A percentile compares a stretch with the other conserved stretches of the same genome.
phyloP scores from a whole-genome alignment of 2,329 filamentous ascomycete genomes.

The Trichoderma sp. region DNA sequence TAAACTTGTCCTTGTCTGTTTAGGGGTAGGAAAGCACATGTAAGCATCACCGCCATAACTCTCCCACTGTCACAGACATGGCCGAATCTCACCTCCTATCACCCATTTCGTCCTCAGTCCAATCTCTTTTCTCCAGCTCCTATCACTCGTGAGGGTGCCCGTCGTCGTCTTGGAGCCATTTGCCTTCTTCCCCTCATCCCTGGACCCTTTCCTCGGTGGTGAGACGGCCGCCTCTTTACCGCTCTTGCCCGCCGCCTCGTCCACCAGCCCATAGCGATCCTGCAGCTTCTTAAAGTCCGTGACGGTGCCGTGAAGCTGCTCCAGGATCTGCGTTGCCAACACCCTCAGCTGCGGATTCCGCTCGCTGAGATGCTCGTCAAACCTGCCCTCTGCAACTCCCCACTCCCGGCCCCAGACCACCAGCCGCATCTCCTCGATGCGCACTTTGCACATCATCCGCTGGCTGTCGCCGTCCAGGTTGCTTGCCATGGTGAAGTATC shows the following conservation, averaged over 20 bases:
- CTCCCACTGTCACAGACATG: neutral
- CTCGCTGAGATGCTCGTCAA: conserved; percentile 42
- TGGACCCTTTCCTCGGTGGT: conserved; percentile 26
- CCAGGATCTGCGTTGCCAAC: conserved; percentile 42
- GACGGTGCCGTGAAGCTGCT: conserved; percentile 43
- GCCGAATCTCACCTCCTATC: conserved; percentile 35
- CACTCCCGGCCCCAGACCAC: conserved; percentile 47
- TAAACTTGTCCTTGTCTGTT: conserved; percentile 45
- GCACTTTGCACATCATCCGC: conserved; percentile 45
- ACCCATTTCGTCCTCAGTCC: conserved; percentile 42
- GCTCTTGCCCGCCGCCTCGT: conserved; percentile 26
- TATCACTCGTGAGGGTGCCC: conserved; percentile 22
- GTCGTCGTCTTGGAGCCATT: conserved; percentile 23
- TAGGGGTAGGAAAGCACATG: neutral
- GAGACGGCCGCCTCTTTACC: conserved; percentile 21
- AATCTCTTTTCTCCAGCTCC: conserved; percentile 36
- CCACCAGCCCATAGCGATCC: conserved; percentile 41
- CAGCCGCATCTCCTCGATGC: conserved; percentile 49
- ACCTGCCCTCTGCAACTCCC: conserved; percentile 44
- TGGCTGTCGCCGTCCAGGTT: conserved; percentile 43
- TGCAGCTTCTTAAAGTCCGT: conserved; percentile 43
- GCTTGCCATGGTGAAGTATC: conserved; percentile 42
- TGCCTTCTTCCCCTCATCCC: conserved; percentile 24
- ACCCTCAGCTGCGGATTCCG: conserved; percentile 37
- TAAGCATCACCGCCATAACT: neutral